These are phyloP conservation scores for Lactarius akahatsu DNA, from an alignment of 768 basidiomycete genomes.

Conservation along the genomic window DNA sequence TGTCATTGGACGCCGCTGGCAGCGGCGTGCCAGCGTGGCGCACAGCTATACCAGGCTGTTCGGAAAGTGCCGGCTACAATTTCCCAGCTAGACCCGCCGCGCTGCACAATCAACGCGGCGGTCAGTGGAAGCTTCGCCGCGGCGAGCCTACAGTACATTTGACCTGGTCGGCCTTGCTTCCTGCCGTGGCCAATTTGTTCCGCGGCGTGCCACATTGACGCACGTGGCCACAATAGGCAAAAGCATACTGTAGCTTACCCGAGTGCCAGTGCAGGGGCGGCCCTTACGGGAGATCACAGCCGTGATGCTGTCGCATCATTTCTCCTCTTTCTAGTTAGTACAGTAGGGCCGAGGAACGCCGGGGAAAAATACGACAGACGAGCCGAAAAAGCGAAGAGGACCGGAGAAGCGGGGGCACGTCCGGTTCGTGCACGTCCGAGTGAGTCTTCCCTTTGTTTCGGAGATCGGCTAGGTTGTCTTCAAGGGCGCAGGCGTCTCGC, in stretches of 20 bases:
- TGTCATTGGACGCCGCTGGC: not conserved
- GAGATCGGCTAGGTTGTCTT: not conserved
- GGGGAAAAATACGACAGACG: not conserved
- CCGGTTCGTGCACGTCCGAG: not conserved
- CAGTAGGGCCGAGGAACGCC: not conserved
- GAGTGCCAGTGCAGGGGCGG: too few species aligned
- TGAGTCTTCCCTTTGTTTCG: not conserved
- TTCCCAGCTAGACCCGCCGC: not conserved
- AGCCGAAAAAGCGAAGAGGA: not conserved
- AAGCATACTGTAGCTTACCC: too few species aligned
- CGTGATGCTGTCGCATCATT: not conserved
- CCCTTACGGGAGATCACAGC: too few species aligned
- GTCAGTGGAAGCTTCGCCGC: not conserved
- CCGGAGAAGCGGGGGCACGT: not conserved
- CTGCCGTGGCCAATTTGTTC: not conserved
- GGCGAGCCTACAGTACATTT: not conserved
- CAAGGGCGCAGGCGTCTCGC: not conserved
- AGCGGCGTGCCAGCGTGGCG: not conserved
- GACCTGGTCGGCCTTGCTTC: not conserved
- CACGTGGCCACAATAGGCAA: too few species aligned
- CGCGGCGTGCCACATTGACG: not conserved
- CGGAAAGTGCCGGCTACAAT: not conserved
- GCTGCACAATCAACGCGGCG: not conserved
- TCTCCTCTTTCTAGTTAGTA: not conserved
- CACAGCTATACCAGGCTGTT: not conserved